Base-by-base conservation (phyloP, 345 rosid genomes). In the Eucalyptus cloeziana region DNA sequence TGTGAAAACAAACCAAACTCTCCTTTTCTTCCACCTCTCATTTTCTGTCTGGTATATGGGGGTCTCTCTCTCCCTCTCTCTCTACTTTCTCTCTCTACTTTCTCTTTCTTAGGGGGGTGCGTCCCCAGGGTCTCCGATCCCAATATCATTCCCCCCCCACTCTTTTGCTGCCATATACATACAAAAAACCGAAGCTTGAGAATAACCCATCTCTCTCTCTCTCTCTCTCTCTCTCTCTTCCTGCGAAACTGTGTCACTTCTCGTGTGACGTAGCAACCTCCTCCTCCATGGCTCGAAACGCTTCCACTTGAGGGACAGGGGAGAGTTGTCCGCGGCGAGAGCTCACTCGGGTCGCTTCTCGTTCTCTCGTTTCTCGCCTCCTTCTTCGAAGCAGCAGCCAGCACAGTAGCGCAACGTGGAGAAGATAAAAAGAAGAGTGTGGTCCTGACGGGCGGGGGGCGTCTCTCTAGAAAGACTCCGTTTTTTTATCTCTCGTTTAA, bases 21-120 rank as follows among this genome's bases (percentile, higher is more conserved):
- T 49, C 54, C 81, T 76, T 86, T 86, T 31, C 49, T 37, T 56
- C 54, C 69, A 52, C 76, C 86, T 86, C 88, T 52, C 83, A 17
- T 37, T 45, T 51, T 91, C 90, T 91, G 95, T 95, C 94, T 92
- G 95, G 94, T 91, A 92, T 93, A 90, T 89, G 89, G 94, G 93
- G 92, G 87, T 52, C 86, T 25, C 37, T 81, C 88, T 62, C 69
- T 86, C 22, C 0, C 14, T 60, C 67, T 60, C 69, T 56, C 60
- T 56, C 11, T 56, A 4, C 79, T 49, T 33, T 43, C 83, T 86
- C 89, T 89, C 90, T 86, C 80, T 17, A 4, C 43, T 14, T 37
- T 40, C 47, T 71, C 44, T 76, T 25, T 76, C 7, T 40, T 10
- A 19, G 58, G 58, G 58, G 52, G 62, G n/a, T 47, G 85, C 85